Conservation (phyloP, 2,329 filamentous ascomycete genomes). For the Lachnellula occidentalis region DNA sequence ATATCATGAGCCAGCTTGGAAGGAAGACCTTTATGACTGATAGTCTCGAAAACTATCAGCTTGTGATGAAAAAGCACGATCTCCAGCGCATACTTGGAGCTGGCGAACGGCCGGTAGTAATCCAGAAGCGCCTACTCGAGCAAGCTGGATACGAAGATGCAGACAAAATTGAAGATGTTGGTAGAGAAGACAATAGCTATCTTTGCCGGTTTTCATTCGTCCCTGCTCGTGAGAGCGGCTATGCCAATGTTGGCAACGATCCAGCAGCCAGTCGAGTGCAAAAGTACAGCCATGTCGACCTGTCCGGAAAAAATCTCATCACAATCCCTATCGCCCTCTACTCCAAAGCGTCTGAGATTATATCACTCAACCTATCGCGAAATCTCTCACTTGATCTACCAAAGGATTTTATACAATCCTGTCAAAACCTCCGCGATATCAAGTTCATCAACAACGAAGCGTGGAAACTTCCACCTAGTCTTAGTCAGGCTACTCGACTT, state of each 20-base stretch:
- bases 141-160: constrained; percentile 85
- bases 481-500: constrained; percentile 73
- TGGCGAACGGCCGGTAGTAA: constrained; percentile 75
- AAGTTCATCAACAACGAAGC: constrained; percentile 95
- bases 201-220: constrained; percentile 94
- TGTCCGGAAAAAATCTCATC: constrained; percentile 82
- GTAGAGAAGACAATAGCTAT: constrained; percentile 95
- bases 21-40: constrained; percentile 94
- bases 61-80: constrained; percentile 90
- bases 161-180: constrained; percentile 87
- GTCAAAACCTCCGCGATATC: constrained; percentile 86
- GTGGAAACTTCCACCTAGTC: constrained; percentile 74
- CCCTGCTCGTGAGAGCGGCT: constrained; percentile 81
- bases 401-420: constrained; percentile 93
- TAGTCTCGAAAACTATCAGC: constrained; percentile 88
- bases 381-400: constrained; percentile 91
- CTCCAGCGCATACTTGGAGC: constrained; percentile 74
- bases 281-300: constrained; percentile 91
- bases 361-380: constrained; percentile 86
- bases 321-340: constrained; percentile 95
- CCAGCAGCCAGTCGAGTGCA: constrained; percentile 75
- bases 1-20: constrained; percentile 83
- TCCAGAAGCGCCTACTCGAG: constrained; percentile 86
- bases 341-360: constrained; percentile 85
- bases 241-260: constrained; percentile 67